phyloP scores from a whole-genome alignment of 2,329 filamentous ascomycete species.

The Aureobasidium leucospermi region DNA sequence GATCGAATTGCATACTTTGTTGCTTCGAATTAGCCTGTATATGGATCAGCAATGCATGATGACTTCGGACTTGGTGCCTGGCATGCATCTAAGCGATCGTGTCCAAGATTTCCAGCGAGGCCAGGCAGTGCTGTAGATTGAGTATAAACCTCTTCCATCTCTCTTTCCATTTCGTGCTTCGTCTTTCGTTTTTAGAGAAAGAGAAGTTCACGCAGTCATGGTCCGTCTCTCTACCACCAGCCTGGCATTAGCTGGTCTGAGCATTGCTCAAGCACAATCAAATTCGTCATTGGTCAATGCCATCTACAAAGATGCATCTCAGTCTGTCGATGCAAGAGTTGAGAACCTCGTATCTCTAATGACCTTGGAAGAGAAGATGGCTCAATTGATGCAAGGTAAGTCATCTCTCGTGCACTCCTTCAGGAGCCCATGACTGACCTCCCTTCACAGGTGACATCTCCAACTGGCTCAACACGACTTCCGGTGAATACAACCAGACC shows the following conservation, averaged over 20 bases:
- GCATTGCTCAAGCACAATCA: conserved; percentile 5
- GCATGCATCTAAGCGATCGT: conserved; percentile 2
- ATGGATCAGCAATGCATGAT: conserved; percentile 10
- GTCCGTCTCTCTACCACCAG: not conserved
- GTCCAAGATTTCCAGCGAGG: not conserved
- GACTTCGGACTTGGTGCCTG: not conserved
- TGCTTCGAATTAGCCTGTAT: conserved; percentile 8
- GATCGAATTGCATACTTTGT: not conserved
- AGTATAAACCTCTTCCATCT: not conserved
- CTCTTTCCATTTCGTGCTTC: not conserved
- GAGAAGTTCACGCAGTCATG: not conserved
- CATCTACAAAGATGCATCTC: conserved; percentile 57
- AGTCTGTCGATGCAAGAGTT: conserved; percentile 57
- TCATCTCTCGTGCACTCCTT: not conserved
- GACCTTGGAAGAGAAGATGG: conserved; percentile 67
- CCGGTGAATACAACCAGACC: conserved; percentile 58
- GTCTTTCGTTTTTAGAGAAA: not conserved
- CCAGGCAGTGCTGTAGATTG: not conserved
- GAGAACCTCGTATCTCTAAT: conserved; percentile 62
- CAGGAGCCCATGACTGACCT: not conserved
- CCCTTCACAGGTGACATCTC: conserved; percentile 49
- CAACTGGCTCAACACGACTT: conserved; percentile 65
- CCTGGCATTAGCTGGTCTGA: conserved; percentile 1
- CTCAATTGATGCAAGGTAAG: conserved; percentile 49
- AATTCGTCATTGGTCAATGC: conserved; percentile 30